phyloP scores from a whole-genome alignment of 805 yeast genomes.

The Yarrowia yakushimensis region DNA sequence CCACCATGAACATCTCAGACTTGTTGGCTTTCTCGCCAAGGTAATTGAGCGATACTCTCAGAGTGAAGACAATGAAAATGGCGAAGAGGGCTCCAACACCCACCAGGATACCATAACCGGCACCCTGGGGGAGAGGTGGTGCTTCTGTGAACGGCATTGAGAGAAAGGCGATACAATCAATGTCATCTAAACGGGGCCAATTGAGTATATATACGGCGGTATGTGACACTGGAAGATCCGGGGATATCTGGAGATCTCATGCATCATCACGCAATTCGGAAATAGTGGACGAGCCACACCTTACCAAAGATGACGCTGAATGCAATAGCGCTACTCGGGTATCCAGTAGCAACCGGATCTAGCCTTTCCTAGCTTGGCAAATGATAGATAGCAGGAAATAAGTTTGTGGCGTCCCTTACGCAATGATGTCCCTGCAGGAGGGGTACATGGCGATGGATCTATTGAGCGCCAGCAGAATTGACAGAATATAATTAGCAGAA shows the following conservation, averaged over 20 bases:
- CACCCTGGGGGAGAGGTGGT: slow-evolving; percentile 42
- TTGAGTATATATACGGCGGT: slow-evolving; percentile 5
- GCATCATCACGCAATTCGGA: slow-evolving; percentile 19
- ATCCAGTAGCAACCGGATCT: neutral
- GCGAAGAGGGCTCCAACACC: slow-evolving; percentile 73
- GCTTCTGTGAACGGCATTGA: slow-evolving; percentile 11
- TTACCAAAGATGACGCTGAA: neutral
- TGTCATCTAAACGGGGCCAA: neutral
- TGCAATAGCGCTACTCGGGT: neutral
- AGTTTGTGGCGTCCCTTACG: slow-evolving; percentile 8
- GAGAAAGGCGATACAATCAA: neutral
- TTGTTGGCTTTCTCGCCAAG: slow-evolving; percentile 30
- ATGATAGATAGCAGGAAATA: neutral
- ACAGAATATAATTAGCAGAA: no score
- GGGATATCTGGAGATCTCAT: neutral
- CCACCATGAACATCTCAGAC: slow-evolving; percentile 38
- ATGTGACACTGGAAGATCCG: neutral
- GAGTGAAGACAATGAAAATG: slow-evolving; percentile 35
- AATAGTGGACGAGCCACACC: slow-evolving; percentile 17
- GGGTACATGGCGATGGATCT: neutral
- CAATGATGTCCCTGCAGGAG: slow-evolving; percentile 18
- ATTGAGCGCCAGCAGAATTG: neutral
- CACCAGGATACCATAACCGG: slow-evolving; percentile 78
- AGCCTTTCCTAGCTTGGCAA: neutral
- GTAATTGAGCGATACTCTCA: slow-evolving; percentile 30